phyloP scores from a whole-genome alignment of 306 rosid genomes.

The Malus domestica region DNA sequence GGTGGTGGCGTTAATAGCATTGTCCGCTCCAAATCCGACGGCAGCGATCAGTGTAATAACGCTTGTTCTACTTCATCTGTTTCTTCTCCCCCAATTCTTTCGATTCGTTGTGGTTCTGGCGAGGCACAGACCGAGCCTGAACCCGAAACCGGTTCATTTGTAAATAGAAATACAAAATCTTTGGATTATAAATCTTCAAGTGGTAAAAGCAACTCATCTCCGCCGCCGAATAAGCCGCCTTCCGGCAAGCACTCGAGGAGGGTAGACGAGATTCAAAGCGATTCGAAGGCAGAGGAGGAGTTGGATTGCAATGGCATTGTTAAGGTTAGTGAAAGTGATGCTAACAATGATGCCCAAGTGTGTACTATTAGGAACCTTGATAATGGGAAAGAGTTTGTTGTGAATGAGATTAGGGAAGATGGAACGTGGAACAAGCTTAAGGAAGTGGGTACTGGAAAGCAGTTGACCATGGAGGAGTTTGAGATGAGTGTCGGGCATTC shows the following conservation, averaged over 20 bases:
- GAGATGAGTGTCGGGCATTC: conserved; percentile 95
- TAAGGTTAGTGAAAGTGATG: conserved; percentile 29
- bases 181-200: conserved; percentile 25
- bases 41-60: conserved; percentile 20
- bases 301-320: conserved; percentile 23
- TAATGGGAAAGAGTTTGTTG: conserved; percentile 89
- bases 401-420: conserved; percentile 71
- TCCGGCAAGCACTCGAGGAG: conserved; percentile 38
- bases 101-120: conserved; percentile 14
- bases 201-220: conserved; percentile 30
- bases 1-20: conserved; percentile 17
- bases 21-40: conserved; percentile 61
- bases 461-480: conserved; percentile 94
- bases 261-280: conserved; percentile 42
- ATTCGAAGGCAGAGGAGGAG: conserved; percentile 25
- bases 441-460: conserved; percentile 87
- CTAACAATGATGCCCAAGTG: neutral
- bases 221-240: conserved; percentile 53
- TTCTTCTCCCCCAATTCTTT: conserved; percentile 31
- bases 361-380: conserved; percentile 88
- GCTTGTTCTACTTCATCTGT: conserved; percentile 21
- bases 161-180: conserved; percentile 27
- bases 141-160: conserved; percentile 26
- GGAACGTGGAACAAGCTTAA: conserved; percentile 70
- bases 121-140: neutral